phyloP scores from a whole-genome alignment of 495 filamentous ascomycete species.

The Viridothelium virens region DNA sequence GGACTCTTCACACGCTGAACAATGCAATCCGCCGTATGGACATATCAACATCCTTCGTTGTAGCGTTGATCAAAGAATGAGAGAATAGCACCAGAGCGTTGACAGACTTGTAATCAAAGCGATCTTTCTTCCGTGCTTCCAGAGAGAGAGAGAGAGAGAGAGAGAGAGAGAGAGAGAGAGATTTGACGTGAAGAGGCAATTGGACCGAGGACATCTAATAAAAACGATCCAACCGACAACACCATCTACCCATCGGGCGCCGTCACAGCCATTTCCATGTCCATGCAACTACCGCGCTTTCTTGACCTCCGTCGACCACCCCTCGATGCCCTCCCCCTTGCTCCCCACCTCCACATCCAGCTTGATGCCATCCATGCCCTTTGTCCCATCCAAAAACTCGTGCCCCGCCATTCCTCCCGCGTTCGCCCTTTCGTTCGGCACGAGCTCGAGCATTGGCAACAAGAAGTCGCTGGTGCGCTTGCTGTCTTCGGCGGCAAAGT shows the following conservation, averaged over 20 bases:
- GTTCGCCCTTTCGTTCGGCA: constrained; percentile 82
- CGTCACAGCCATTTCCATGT: neutral
- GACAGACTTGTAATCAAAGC: neutral
- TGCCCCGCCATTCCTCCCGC: constrained; percentile 90
- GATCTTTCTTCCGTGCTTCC: neutral
- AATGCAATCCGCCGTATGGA: constrained; percentile 7
- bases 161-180: neutral
- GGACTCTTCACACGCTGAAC: neutral
- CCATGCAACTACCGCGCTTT: constrained; percentile 40
- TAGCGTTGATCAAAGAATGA: neutral
- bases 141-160: neutral
- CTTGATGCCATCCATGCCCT: constrained; percentile 75
- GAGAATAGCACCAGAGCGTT: neutral
- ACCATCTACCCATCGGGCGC: neutral
- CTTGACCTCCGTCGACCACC: constrained; percentile 87
- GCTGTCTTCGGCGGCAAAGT: constrained; percentile 72
- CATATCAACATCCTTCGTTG: neutral
- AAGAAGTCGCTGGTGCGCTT: constrained; percentile 79
- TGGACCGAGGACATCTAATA: neutral
- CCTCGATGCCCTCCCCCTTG: constrained; percentile 88
- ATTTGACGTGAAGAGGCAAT: neutral
- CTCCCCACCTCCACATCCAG: constrained; percentile 68
- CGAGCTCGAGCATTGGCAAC: constrained; percentile 82
- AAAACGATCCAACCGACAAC: constrained; percentile 3
- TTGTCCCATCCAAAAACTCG: constrained; percentile 69